Base-by-base conservation (phyloP, 2,329 filamentous ascomycete species). In the Xylariaceae sp. region DNA sequence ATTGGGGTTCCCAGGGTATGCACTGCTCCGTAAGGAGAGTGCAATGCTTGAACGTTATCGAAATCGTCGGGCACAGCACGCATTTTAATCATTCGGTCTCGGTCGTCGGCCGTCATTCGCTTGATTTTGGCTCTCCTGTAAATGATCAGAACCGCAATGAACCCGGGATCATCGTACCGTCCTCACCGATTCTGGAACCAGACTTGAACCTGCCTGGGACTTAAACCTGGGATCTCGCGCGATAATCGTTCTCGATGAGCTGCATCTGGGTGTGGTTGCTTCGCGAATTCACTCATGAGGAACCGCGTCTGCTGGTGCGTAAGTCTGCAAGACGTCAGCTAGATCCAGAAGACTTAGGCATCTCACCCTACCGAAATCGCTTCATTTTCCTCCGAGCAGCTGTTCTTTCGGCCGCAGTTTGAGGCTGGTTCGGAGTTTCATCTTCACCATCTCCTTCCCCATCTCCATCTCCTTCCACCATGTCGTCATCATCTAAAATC, bases 261-360 rank as follows among this genome's bases (percentile, higher is more conserved):
- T 36, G 93, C 93, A 76, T 98, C 93, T 6, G 93, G 93, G 72
- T 97, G 93, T 21, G 93, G 91, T 72, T 98, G 92, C 67, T 95
- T 92, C 55, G 92, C 90, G 70, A 97, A 98, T 73, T 98, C 93
- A 75, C 91, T 96, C 92, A 96, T 96, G 54, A 98, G 79, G 69
- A 96, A 98, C 12, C 94, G 88, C n/a, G 94, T 97, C 80, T 98
- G 94, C 68, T 95, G 94, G 74, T 97, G 93, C 1, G 93, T 96
- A 63, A 98, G 86, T 65, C 93, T 96, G 68, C 31, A 26, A 45
- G 45, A 17, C 28, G 67, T 82, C 65, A 81, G 77, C 64, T 51
- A 17, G n/a, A 57, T 43, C 16, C 17, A 21, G 33, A 23, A 24
- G 44, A 29, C 19, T 49, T 16, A 50, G 31, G 26, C 21, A 17